Conservation (phyloP, 108 stramenopile species). For the Skeletonema costatum region DNA sequence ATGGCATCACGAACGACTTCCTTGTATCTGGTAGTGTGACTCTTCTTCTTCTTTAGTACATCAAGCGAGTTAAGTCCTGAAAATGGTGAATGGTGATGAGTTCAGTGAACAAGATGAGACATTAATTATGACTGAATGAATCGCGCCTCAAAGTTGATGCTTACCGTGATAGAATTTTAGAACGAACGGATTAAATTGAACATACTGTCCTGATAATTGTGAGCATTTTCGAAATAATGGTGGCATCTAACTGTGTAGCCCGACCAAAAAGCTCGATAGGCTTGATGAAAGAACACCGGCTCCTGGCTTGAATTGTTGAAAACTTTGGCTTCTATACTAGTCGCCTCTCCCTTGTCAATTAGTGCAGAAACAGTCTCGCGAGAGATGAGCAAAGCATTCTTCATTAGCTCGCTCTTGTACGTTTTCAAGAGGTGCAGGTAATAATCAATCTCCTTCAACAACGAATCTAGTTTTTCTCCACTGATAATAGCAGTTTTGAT, state of each 20-base stretch:
- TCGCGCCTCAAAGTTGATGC: not conserved
- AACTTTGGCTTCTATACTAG: not conserved
- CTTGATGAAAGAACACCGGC: constrained; percentile 1
- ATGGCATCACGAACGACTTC: not conserved
- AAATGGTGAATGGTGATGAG: not conserved
- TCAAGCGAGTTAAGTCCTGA: not conserved
- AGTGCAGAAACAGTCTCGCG: constrained; percentile 18
- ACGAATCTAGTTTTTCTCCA: constrained; percentile 16
- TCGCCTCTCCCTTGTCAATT: constrained; percentile 19
- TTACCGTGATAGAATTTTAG: not conserved
- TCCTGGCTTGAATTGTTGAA: not conserved
- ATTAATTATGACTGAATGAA: not conserved
- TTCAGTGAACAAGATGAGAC: not conserved
- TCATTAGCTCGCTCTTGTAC: not conserved
- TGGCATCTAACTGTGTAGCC: constrained; percentile 16
- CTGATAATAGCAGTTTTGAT: constrained; percentile 1
- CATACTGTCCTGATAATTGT: too few relatives aligned
- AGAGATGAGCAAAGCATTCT: not conserved
- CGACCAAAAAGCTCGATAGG: constrained; percentile 11
- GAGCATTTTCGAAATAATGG: constrained; percentile 2
- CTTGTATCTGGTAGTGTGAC: not conserved
- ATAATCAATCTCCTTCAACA: constrained; percentile 24
- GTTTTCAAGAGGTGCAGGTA: constrained; percentile 15
- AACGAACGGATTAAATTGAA: not conserved
- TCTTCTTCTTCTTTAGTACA: not conserved